These are phyloP conservation scores for Schizosaccharomyces pombe DNA, from an alignment of 805 yeast species.

Conservation along the genomic window DNA sequence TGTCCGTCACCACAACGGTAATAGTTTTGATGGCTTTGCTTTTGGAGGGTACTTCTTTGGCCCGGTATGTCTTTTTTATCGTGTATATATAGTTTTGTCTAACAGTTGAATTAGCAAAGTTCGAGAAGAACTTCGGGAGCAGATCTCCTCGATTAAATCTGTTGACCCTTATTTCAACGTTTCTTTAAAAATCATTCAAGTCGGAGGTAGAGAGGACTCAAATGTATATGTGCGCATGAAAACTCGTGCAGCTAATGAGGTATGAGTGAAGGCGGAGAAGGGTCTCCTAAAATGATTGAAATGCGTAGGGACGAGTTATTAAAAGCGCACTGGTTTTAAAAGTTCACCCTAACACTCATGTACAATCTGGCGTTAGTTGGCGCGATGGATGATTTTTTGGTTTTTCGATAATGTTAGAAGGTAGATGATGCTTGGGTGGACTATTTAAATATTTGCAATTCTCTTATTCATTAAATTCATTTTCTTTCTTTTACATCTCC, in stretches of 20 bases:
- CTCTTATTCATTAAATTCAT: not conserved
- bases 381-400: too few species aligned
- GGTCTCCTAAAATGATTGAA: too few species aligned
- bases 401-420: too few species aligned
- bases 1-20: too few species aligned
- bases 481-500: not conserved
- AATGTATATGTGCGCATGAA: slow-evolving; percentile 80
- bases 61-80: not conserved
- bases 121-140: not conserved
- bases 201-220: slow-evolving; percentile 76
- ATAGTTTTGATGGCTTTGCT: not conserved
- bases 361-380: too few species aligned
- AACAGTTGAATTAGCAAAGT: not conserved
- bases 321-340: not conserved
- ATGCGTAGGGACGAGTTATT: too few species aligned
- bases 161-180: slow-evolving; percentile 39
- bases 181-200: slow-evolving; percentile 61
- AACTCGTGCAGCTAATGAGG: slow-evolving; percentile 62
- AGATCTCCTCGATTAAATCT: slow-evolving; percentile 20
- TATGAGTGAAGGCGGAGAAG: too few species aligned
- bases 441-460: not conserved
- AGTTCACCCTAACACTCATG: too few species aligned
- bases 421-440: not conserved
- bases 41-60: not conserved
- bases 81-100: not conserved